phyloP scores from a whole-genome alignment of 2,329 filamentous ascomycete species.

The Torrubiellomyces zombiae region DNA sequence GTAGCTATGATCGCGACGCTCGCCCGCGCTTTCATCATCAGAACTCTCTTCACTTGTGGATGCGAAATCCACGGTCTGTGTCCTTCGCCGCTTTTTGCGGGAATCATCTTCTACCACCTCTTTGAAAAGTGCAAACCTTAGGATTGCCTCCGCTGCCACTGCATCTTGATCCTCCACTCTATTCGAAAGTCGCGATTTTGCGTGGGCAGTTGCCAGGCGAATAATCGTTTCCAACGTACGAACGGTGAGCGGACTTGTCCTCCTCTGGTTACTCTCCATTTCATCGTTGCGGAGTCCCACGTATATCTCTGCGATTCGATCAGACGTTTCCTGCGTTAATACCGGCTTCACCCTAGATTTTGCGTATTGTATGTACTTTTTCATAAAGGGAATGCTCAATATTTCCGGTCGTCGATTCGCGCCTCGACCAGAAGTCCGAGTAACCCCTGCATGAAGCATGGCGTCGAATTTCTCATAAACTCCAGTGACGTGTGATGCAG shows the following conservation, averaged over 20 bases:
- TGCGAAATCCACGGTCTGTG: constrained; percentile 37
- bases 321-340: constrained; percentile 77
- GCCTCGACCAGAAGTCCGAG: constrained; percentile 56
- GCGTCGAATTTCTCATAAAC: constrained; percentile 94
- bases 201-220: constrained; percentile 88
- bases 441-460: constrained; percentile 88
- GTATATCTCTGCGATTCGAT: constrained; percentile 82
- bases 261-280: constrained; percentile 81
- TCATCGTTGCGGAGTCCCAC: constrained; percentile 90
- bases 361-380: constrained; percentile 98
- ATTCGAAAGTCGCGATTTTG: constrained; percentile 77
- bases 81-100: constrained; percentile 67
- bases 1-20: constrained; percentile 43
- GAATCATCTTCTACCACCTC: constrained; percentile 72
- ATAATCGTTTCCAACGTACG: constrained; percentile 97
- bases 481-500: constrained; percentile 59
- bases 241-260: constrained; percentile 88
- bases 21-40: constrained; percentile 36
- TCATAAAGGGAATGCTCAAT: constrained; percentile 92
- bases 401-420: constrained; percentile 68
- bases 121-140: constrained; percentile 93
- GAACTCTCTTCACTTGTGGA: constrained; percentile 42
- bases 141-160: constrained; percentile 68
- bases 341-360: constrained; percentile 83
- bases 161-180: constrained; percentile 84